Evolutionary conservation across 2,329 filamentous ascomycete genomes (phyloP).

Genomic region (Colletotrichum neosansevieriae): DNA sequence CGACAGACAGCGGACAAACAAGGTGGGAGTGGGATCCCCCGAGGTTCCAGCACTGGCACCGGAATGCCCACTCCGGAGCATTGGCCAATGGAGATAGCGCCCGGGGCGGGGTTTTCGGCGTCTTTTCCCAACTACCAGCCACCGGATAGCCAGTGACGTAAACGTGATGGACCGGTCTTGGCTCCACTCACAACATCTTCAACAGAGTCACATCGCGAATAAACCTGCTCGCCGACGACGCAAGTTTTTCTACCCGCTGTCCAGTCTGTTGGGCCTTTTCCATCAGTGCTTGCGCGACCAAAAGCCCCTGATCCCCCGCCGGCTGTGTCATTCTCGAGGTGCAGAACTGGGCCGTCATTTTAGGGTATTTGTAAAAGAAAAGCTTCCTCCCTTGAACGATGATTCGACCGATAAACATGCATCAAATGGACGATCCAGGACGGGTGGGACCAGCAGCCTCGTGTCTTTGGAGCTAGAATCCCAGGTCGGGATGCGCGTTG

Average conservation of each 20-base stretch:
- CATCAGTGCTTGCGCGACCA: neutral
- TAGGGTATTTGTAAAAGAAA: neutral
- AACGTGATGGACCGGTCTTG: slow-evolving; percentile 24
- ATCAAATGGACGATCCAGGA: slow-evolving; percentile 13
- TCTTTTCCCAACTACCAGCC: slow-evolving; percentile 9
- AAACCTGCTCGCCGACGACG: slow-evolving; percentile 10
- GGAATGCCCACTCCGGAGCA: slow-evolving; percentile 13
- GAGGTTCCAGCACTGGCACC: slow-evolving; percentile 1
- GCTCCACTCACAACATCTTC: slow-evolving; percentile 10
- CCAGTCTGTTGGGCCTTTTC: neutral
- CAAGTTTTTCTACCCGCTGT: neutral
- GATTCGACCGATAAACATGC: slow-evolving; percentile 11
- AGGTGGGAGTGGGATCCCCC: neutral
- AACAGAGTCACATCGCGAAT: slow-evolving; percentile 12
- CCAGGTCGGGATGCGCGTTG: neutral
- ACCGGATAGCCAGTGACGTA: slow-evolving; percentile 33
- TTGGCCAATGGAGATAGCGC: slow-evolving; percentile 21
- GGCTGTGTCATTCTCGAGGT: neutral
- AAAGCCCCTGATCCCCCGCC: neutral
- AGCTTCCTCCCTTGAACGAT: neutral
- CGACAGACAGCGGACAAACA: slow-evolving; percentile 10
- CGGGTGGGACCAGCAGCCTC: slow-evolving; percentile 13
- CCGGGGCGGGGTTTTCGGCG: slow-evolving; percentile 2
- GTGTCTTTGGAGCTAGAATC: slow-evolving; percentile 25
- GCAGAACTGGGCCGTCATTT: neutral